Base-by-base conservation (phyloP, 164 flowering plant genomes). In the Magnolia sinica region DNA sequence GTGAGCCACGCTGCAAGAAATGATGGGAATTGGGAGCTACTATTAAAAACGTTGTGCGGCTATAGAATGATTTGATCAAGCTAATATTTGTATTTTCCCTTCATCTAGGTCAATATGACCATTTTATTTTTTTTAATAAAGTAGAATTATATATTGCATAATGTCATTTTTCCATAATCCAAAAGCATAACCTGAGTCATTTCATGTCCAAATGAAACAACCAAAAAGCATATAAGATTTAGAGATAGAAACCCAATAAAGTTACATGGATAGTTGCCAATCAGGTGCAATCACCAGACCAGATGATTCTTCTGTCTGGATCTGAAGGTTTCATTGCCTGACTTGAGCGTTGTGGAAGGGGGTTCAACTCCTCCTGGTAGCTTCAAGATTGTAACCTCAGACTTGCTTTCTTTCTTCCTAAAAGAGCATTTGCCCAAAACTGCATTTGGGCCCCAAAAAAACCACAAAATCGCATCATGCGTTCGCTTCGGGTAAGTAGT, bases 371-470 rank as follows among this genome's bases (percentile, higher is more conserved):
- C 45, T 37, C 45, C 4, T 37, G 45, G 45, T 37, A 37, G 45
- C 45, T 55, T 55, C 61, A 55, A 11, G 61, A 55, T 55, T 55
- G 16, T 55, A 55, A 55, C 61, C 61, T 11, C 61, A 55, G 61
- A 55, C 61, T 55, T 55, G 61, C 61, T 55, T 55, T 16, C 18
- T 55, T 55, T 55, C 61, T 55, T 55, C 61, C 61, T 55, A 55
- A 16, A 55, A 55, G 45, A 55, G 61, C 61, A 55, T 11, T 55
- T 55, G 61, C 61, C 61, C 61, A 72, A 76, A 20, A 50, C 55
- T 71, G 68, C 74, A 61, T 78, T 23, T 55, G 73, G 70, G 67
- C 71, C 76, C 58, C 69, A 66, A 74, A 70, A 77, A 71, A 67
- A 67, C 73, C 68, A 75, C 67, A 79, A 72, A 22, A 45, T n/a